Evolutionary conservation across 1,139 yeast genomes (phyloP).

Genomic region (Blastobotrys persicus): DNA sequence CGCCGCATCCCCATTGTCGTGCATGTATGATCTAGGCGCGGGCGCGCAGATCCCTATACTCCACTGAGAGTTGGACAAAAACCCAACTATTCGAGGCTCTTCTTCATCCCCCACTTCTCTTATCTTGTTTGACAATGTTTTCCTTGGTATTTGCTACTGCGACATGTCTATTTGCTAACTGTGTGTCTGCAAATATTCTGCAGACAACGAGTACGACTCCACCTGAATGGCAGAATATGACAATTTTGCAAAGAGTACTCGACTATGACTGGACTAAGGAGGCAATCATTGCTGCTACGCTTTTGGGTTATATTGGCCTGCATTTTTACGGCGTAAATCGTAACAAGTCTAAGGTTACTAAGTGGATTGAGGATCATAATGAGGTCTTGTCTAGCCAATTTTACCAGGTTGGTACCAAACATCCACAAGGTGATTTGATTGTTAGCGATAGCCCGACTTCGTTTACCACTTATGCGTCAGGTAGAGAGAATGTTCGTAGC

Average conservation of each 20-base stretch:
- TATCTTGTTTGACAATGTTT: background rate
- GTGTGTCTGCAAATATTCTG: slow-evolving; percentile 4
- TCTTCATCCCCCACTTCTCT: slow-evolving; percentile 5
- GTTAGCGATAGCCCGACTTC: slow-evolving; percentile 69
- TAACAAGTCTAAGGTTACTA: slow-evolving; percentile 56
- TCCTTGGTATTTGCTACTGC: background rate
- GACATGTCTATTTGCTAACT: background rate
- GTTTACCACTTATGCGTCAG: slow-evolving; percentile 81
- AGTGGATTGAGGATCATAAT: slow-evolving; percentile 48
- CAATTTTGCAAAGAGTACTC: slow-evolving; percentile 37
- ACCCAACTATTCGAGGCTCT: slow-evolving; percentile 7
- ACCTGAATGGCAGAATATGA: slow-evolving; percentile 36
- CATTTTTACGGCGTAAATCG: slow-evolving; percentile 55
- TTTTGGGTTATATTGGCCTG: slow-evolving; percentile 39
- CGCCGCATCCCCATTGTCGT: background rate
- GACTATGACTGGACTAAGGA: slow-evolving; percentile 78
- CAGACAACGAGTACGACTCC: slow-evolving; percentile 12
- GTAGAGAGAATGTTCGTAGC: slow-evolving; percentile 72
- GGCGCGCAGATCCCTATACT: background rate
- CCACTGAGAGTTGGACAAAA: background rate
- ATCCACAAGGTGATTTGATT: slow-evolving; percentile 34
- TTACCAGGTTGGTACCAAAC: slow-evolving; percentile 72
- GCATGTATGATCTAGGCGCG: background rate
- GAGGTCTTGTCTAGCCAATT: slow-evolving; percentile 63
- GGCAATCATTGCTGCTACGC: slow-evolving; percentile 50